These are phyloP conservation scores for Tylopilus sp. DNA, from an alignment of 1,284 basidiomycete genomes.

Conservation along the genomic window DNA sequence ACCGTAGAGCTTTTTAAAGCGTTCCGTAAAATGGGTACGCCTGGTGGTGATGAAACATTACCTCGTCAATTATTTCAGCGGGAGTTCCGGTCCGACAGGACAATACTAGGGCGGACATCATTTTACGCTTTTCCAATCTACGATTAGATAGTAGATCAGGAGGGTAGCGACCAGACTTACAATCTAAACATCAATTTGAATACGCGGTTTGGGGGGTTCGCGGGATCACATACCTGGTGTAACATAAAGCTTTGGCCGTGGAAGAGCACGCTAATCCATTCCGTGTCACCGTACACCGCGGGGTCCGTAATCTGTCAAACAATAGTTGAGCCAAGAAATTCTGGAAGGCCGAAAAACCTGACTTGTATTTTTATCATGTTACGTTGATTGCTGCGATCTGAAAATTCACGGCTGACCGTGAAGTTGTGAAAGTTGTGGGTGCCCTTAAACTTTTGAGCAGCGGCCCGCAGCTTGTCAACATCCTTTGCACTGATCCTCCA, in stretches of 20 bases:
- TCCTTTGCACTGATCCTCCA: conserved; percentile 64
- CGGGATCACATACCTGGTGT: conserved; percentile 74
- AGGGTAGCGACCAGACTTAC: conserved; percentile 13
- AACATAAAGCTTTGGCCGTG: conserved; percentile 99
- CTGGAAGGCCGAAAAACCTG: conserved; percentile 14
- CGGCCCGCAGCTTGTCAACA: conserved; percentile 53
- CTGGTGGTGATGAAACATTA: conserved; percentile 24
- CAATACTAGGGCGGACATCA: conserved; percentile 88
- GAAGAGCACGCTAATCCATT: conserved; percentile 93
- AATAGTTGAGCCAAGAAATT: not conserved
- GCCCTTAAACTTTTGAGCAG: conserved; percentile 69
- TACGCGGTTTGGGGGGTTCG: conserved; percentile 5
- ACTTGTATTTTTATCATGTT: conserved; percentile 87
- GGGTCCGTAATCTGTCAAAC: conserved; percentile 66
- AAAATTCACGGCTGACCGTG: conserved; percentile 84
- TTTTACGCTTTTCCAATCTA: conserved; percentile 73
- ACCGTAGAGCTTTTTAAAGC: conserved; percentile 54
- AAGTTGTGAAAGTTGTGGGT: conserved; percentile 98
- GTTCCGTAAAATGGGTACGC: not conserved
- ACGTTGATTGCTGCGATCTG: conserved; percentile 77
- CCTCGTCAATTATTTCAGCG: conserved; percentile 68
- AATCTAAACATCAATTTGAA: conserved; percentile 17
- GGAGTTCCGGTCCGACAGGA: conserved; percentile 75
- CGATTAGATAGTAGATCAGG: conserved; percentile 3
- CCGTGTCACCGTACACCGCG: conserved; percentile 82